Evolutionary conservation across 176 grass and related monocot genomes (phyloP).

Genomic region (Eragrostis curvula): DNA sequence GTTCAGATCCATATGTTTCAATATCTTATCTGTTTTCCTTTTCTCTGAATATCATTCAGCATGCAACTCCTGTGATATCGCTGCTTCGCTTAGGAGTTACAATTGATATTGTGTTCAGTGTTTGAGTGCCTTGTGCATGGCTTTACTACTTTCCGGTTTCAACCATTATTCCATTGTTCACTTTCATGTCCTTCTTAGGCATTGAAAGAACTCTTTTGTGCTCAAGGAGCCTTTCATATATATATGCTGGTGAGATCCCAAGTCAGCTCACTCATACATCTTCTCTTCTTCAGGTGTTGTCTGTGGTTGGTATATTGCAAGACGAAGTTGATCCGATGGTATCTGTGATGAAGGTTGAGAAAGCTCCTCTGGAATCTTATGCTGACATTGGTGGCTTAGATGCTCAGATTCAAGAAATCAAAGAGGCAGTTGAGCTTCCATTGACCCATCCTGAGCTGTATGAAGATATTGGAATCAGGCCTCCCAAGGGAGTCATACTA

Average conservation of each 20-base stretch:
- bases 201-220: not conserved
- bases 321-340: slow-evolving; percentile 96
- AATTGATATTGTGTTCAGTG: not conserved
- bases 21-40: not conserved
- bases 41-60: not conserved
- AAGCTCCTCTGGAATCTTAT: slow-evolving; percentile 87
- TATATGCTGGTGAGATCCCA: not conserved
- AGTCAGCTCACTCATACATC: not conserved
- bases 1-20: not conserved
- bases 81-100: not conserved
- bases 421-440: slow-evolving; percentile 90
- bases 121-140: not conserved
- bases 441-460: slow-evolving; percentile 92
- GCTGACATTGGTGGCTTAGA: slow-evolving; percentile 90
- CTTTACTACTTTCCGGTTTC: not conserved
- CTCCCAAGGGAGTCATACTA: slow-evolving; percentile 88
- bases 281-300: slow-evolving; percentile 62
- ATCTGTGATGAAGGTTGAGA: slow-evolving; percentile 95
- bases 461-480: slow-evolving; percentile 91
- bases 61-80: not conserved
- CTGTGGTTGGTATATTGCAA: slow-evolving; percentile 88
- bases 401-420: slow-evolving; percentile 96
- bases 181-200: not conserved
- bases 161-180: not conserved
- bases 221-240: not conserved